A percentile compares a stretch with the other conserved stretches of the same genome.
These are phyloP conservation scores for Fomitopsis palustris DNA, from an alignment of 1,284 basidiomycete genomes.

Conservation along the genomic window DNA sequence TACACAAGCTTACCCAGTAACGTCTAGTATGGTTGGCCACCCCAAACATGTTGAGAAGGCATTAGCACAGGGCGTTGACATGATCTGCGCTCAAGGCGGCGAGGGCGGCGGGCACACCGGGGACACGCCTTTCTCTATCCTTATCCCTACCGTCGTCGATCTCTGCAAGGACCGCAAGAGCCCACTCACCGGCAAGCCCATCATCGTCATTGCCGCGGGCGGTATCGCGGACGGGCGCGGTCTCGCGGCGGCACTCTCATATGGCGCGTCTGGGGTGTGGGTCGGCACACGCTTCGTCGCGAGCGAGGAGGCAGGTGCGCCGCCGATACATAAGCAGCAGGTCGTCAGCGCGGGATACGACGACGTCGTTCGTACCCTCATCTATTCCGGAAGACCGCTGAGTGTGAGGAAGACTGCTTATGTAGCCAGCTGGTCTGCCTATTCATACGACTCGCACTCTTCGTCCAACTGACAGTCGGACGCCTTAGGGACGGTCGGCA, in stretches of 20 bases:
- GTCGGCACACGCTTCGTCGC: conserved; percentile 92
- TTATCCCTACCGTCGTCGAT: conserved; percentile 80
- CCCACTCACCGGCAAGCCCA: conserved; percentile 73
- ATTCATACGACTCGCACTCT: neutral
- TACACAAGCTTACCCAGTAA: neutral
- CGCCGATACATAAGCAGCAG: conserved; percentile 76
- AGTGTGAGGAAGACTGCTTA: conserved; percentile 78
- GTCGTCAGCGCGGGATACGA: conserved; percentile 65
- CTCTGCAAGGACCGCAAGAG: conserved; percentile 59
- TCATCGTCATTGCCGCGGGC: conserved; percentile 80
- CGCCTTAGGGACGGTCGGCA: conserved; percentile 51
- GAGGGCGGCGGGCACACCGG: conserved; percentile 81
- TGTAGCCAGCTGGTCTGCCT: conserved; percentile 57
- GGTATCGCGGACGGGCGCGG: conserved; percentile 83
- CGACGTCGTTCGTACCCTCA: conserved; percentile 67
- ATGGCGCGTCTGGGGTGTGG: conserved; percentile 84
- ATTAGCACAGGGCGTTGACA: conserved; percentile 77
- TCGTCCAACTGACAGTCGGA: too few relatives aligned
- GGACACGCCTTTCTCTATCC: conserved; percentile 71
- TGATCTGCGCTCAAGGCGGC: conserved; percentile 82
- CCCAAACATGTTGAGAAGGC: conserved; percentile 87
- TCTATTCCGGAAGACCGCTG: conserved; percentile 85
- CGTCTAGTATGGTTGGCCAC: conserved; percentile 77
- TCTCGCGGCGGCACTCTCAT: conserved; percentile 75
- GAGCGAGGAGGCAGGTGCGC: conserved; percentile 76